These are phyloP conservation scores for Cardiospermum halicacabum DNA, from an alignment of 345 rosid species.

Conservation along the genomic window DNA sequence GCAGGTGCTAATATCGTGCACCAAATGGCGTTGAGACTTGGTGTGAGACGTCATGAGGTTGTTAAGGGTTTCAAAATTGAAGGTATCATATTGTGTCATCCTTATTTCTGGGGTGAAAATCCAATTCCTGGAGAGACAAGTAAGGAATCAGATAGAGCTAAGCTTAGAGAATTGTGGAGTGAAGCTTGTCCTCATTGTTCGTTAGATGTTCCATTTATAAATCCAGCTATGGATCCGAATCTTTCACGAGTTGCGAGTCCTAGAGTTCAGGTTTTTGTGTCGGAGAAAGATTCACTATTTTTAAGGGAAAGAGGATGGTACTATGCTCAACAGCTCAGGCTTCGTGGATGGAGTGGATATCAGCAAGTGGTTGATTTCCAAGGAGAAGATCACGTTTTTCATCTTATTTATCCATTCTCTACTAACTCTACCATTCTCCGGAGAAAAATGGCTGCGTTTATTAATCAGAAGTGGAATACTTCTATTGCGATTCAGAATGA, in stretches of 20 bases:
- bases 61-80: slow-evolving; percentile 12
- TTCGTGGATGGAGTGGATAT: slow-evolving; percentile 39
- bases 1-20: slow-evolving; percentile 40
- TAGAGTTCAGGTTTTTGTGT: slow-evolving; percentile 37
- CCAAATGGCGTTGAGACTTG: slow-evolving; percentile 24
- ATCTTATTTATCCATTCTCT: slow-evolving; percentile 12
- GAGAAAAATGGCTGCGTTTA: no score
- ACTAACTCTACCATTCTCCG: no score
- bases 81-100: slow-evolving; percentile 22
- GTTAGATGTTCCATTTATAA: slow-evolving; percentile 39
- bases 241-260: slow-evolving; percentile 31
- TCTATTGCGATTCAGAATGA: no score
- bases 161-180: slow-evolving; percentile 13
- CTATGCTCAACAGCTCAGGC: slow-evolving; percentile 30
- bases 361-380: slow-evolving; percentile 30
- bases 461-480: no score
- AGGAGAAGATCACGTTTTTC: slow-evolving; percentile 43
- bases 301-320: slow-evolving; percentile 32
- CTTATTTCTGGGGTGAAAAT: slow-evolving; percentile 32
- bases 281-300: slow-evolving; percentile 31
- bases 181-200: slow-evolving; percentile 24
- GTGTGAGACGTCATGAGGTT: slow-evolving; percentile 3
- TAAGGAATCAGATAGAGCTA: no score
- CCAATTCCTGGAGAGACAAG: slow-evolving; percentile 8
- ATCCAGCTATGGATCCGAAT: slow-evolving; percentile 34